Evolutionary conservation across 495 filamentous ascomycete genomes (phyloP).

Genomic region (Aspergillus steynii): DNA sequence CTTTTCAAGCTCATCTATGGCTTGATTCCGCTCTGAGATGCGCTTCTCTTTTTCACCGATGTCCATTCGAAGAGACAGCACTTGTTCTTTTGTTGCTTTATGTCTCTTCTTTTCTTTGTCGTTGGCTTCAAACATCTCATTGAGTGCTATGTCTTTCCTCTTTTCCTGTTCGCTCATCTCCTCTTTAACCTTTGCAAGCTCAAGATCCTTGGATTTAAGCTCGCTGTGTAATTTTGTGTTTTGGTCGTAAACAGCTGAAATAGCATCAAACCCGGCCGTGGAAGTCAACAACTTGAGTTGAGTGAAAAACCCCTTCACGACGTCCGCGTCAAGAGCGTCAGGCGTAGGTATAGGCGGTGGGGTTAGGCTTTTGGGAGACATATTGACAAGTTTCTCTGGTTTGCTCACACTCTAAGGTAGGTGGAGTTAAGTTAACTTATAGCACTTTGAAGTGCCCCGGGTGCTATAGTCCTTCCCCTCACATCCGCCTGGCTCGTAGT

Average conservation of each 20-base stretch:
- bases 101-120: conserved; percentile 16
- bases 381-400: background rate
- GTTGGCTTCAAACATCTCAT: conserved; percentile 4
- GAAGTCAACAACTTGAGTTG: conserved; percentile 7
- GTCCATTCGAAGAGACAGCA: conserved; percentile 8
- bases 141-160: conserved; percentile 2
- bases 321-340: background rate
- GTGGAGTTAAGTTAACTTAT: too few species aligned
- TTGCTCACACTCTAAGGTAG: too few species aligned
- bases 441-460: too few species aligned
- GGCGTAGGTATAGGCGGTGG: background rate
- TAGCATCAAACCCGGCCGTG: conserved; percentile 1
- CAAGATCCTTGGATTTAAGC: conserved; percentile 11
- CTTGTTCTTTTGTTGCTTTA: conserved; percentile 6
- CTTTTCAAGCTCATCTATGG: conserved; percentile 3
- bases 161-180: conserved; percentile 6
- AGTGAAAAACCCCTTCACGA: conserved; percentile 4
- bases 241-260: conserved; percentile 3
- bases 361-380: background rate
- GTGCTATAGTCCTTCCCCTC: too few species aligned
- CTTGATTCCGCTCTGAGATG: conserved; percentile 12
- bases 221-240: conserved; percentile 7
- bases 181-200: conserved; percentile 8
- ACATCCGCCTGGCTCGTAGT: too few species aligned
- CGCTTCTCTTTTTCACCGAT: conserved; percentile 11